Evolutionary conservation across 1,139 yeast genomes (phyloP).

Genomic region (Pichia terricola): DNA sequence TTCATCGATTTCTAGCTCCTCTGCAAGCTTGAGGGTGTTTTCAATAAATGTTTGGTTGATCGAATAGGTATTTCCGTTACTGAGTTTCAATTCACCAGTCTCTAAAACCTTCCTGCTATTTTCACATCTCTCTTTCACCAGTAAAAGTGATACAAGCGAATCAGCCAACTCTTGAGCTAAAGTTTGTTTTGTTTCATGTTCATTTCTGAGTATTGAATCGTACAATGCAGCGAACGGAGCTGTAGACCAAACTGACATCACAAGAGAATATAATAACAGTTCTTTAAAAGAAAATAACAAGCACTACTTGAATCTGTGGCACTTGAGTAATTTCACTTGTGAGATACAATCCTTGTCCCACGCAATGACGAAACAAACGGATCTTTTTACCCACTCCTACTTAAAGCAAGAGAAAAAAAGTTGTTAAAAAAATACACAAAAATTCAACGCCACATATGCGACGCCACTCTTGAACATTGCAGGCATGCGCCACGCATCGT

Average conservation of each 20-base stretch:
- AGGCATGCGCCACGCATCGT: too few species aligned
- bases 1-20: slow-evolving; percentile 63
- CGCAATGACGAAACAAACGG: too few species aligned
- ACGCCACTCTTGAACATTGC: too few species aligned
- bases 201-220: slow-evolving; percentile 25
- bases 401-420: too few species aligned
- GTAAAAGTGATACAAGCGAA: slow-evolving; percentile 43
- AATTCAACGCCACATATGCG: too few species aligned
- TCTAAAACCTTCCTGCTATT: slow-evolving; percentile 46
- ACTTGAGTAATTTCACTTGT: too few species aligned
- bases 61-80: slow-evolving; percentile 37
- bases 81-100: slow-evolving; percentile 41
- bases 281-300: too few species aligned
- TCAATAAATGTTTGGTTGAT: slow-evolving; percentile 45
- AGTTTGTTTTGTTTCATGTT: slow-evolving; percentile 22
- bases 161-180: slow-evolving; percentile 24
- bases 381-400: too few species aligned
- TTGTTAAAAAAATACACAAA: too few species aligned
- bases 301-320: too few species aligned
- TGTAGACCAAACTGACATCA: slow-evolving; percentile 23
- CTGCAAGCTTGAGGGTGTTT: slow-evolving; percentile 42
- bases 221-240: slow-evolving; percentile 25
- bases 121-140: slow-evolving; percentile 43
- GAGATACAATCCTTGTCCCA: too few species aligned
- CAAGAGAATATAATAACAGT: too few species aligned